Evolutionary conservation across 2,329 filamentous ascomycete species (phyloP), one percentile per base, ranked within the genome.

Genomic region (Aspergillus intermedius): DNA sequence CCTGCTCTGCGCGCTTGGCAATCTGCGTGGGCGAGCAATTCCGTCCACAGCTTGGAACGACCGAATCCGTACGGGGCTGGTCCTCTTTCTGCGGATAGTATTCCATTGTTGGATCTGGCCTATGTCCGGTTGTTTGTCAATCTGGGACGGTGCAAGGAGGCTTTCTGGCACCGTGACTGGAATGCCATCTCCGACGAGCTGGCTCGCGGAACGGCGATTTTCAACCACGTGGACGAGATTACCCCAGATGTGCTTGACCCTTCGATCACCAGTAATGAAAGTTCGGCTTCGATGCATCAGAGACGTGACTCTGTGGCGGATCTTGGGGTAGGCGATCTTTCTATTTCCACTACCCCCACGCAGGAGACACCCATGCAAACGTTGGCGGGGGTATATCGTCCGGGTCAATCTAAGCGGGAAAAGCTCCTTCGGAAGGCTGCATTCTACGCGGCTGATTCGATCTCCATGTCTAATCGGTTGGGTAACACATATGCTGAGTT

Each of bases 1-100:
- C 91, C 91, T 9, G 91, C 91, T 2, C 74, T 98, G 52, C 87
- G 90, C 65, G 91, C 91, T 6, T 98, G 93, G 93, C 89, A 95
- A 70, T 80, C 86, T 42, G 91, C 90, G 0, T 97, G 91, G 91
- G 83, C 85, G 39, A 87, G 83, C 60, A 94, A 93, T 62, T 86
- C 88, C 2, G 81, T 87, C 40, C 90, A 95, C 66, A 90, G 84
- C 59, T 72, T 93, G 4, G 87, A 95, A 65, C 79, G 88, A 45
- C 89, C 89, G 0, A 95, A 93, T 64, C 88, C 88, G 0, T 91
- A 83, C 60, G 89, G 86, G 4, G 76, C 83, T 51, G 87, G 89
- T 0, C 88, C 91, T 2, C 74, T 97, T 8, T 91, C 90, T 4
- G 88, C 91, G 7, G 91, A 96, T 65, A 87, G 90, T 50, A 91